These are phyloP conservation scores for Hypsizygus ulmarius DNA, from an alignment of 1,284 basidiomycete species.

Conservation along the genomic window DNA sequence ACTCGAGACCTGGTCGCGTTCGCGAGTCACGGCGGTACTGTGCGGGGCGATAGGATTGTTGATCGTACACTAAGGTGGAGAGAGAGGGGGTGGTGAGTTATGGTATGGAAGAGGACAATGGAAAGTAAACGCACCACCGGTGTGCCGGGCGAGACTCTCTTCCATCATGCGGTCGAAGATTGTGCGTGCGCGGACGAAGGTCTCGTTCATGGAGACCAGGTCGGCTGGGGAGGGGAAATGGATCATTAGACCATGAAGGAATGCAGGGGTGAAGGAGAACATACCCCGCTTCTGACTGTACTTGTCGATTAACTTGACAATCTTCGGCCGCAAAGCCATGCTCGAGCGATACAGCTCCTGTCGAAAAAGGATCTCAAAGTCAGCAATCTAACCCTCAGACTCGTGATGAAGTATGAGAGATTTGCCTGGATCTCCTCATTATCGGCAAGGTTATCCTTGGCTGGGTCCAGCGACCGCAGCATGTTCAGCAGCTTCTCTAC, in stretches of 20 bases:
- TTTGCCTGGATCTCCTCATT: constrained; percentile 90
- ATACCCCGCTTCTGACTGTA: constrained; percentile 91
- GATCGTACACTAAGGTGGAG: constrained; percentile 35
- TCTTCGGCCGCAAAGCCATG: constrained; percentile 89
- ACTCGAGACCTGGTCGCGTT: constrained; percentile 24
- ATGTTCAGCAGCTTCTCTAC: constrained; percentile 87
- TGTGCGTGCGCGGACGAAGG: constrained; percentile 77
- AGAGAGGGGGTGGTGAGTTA: constrained; percentile 3
- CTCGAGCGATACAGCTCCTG: constrained; percentile 90
- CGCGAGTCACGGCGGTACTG: constrained; percentile 20
- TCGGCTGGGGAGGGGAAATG: constrained; percentile 51
- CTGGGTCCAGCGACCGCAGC: constrained; percentile 75
- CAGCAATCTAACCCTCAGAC: not conserved
- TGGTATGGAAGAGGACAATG: not conserved
- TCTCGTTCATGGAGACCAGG: constrained; percentile 87
- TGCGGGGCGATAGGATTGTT: constrained; percentile 22
- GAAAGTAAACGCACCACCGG: constrained; percentile 36
- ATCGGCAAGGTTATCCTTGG: constrained; percentile 85
- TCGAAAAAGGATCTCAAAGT: constrained; percentile 2
- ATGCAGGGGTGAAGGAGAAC: constrained; percentile 15
- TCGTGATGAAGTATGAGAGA: constrained; percentile 2
- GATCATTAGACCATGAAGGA: not conserved
- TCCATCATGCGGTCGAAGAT: constrained; percentile 93
- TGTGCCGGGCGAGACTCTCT: constrained; percentile 76
- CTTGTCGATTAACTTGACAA: constrained; percentile 95